phyloP scores from a whole-genome alignment of 2,329 filamentous ascomycete species.

The Xylariaceae sp. region DNA sequence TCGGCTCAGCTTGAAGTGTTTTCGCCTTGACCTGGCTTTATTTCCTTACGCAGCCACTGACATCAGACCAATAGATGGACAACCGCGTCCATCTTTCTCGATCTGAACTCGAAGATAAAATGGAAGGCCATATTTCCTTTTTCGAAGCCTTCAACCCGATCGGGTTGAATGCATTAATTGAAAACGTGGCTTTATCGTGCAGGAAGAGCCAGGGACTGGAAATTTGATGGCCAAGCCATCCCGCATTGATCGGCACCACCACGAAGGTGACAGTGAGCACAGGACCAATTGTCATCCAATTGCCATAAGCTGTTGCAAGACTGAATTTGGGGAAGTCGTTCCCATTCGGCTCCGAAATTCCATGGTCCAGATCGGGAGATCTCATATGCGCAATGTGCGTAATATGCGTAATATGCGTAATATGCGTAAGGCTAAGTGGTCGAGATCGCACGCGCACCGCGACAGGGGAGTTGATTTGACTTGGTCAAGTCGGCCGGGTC shows the following conservation, averaged over 20 bases:
- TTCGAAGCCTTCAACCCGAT: not conserved
- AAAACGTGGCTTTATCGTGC: not conserved
- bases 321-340: not conserved
- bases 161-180: not conserved
- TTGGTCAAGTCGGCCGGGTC: slow-evolving; percentile 8
- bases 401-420: not conserved
- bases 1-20: slow-evolving; percentile 4
- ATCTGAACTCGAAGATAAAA: not conserved
- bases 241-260: not conserved
- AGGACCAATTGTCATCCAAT: slow-evolving; percentile 1
- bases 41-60: slow-evolving; percentile 1
- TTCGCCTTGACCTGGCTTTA: slow-evolving; percentile 6
- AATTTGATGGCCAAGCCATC: not conserved
- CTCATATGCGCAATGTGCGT: not conserved
- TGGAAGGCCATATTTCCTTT: not conserved
- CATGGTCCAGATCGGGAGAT: slow-evolving; percentile 22
- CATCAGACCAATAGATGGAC: slow-evolving; percentile 3
- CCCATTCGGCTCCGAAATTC: slow-evolving; percentile 6
- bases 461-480: slow-evolving; percentile 8
- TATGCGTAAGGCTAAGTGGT: slow-evolving; percentile 17
- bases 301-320: not conserved
- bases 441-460: slow-evolving; percentile 5
- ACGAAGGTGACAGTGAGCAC: not conserved
- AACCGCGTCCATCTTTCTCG: slow-evolving; percentile 1
- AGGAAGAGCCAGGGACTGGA: not conserved